A percentile compares a stretch with the other conserved stretches of the same genome.
These are phyloP conservation scores for Stylosanthes scabra DNA, from an alignment of 331 rosid genomes.

Conservation along the genomic window DNA sequence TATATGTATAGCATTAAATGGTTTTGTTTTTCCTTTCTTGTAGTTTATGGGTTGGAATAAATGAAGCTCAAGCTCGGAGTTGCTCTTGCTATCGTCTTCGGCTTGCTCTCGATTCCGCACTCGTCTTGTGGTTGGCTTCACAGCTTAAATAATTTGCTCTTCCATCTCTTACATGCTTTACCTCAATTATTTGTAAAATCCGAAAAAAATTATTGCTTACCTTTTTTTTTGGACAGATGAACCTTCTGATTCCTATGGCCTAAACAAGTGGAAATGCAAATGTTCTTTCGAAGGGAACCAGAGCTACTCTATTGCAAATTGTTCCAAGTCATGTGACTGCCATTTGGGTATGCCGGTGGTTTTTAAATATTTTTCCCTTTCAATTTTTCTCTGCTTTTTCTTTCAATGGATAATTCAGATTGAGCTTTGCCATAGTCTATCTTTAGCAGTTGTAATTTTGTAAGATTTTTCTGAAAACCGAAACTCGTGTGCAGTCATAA, in stretches of 20 bases:
- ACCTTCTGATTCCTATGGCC: conserved; percentile 51
- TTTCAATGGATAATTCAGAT: conserved; percentile 4
- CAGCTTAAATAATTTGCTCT: conserved; percentile 27
- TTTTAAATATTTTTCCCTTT: background rate
- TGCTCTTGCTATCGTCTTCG: conserved; percentile 55
- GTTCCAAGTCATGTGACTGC: conserved; percentile 89
- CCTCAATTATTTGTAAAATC: conserved; percentile 6
- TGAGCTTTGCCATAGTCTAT: background rate
- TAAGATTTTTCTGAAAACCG: background rate
- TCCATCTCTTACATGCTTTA: conserved; percentile 28
- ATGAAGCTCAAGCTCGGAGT: conserved; percentile 66
- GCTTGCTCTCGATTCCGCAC: conserved; percentile 65
- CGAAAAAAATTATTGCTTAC: conserved; percentile 30
- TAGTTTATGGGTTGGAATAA: conserved; percentile 56
- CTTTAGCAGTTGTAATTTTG: background rate
- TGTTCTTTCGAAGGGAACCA: conserved; percentile 69
- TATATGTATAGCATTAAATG: conserved; percentile 2
- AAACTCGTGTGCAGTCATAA: background rate
- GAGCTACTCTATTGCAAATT: conserved; percentile 62
- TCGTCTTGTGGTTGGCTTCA: conserved; percentile 74
- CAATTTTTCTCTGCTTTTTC: background rate
- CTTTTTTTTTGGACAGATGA: conserved; percentile 60
- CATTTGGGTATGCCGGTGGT: conserved; percentile 60
- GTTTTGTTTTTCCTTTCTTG: conserved; percentile 34
- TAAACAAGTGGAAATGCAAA: conserved; percentile 79